Evolutionary conservation across 257 asterid species (phyloP), one percentile per base, ranked within the genome.

Genomic region (Lycium barbarum): DNA sequence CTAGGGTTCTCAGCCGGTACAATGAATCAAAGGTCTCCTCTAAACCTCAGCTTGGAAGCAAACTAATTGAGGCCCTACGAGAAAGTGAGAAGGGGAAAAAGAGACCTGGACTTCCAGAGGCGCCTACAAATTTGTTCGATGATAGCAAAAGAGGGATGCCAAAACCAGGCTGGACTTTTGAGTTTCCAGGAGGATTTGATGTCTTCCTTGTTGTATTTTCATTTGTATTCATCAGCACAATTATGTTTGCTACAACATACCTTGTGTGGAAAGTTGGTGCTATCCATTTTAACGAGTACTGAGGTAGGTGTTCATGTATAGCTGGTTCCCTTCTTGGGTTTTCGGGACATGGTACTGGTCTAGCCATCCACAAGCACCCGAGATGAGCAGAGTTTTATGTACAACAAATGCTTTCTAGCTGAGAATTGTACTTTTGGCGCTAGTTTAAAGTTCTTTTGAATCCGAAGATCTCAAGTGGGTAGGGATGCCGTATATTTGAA

Each of bases 211-310:
- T 96, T 38, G 86, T 83, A 57, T 85, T 94, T 82, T 96, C 99
- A 3, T 92, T 96, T 58, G 93, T 91, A 36, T 85, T 96, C 36
- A 96, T 94, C 88, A 96, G 98, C 91, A 67, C 98, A 0, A 84
- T 93, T 45, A 96, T 96, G 99, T 93, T 96, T 87, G 94, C 93
- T 26, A 96, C 99, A 2, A 94, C 99, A 0, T 94, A 81, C 85
- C 13, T 96, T 36, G 99, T 96, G 66, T 96, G 98, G 98, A 96
- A 96, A 88, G 91, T 91, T 9, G 99, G 98, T 79, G 99, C 95
- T 81, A 96, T 96, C 63, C 99, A 96, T 90, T 96, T 93, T 92
- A 94, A 94, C 79, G 99, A 96, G 85, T 72, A 86, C 72, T 94
- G 84, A 90, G 88, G 71, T 72, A 62, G 85, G 57, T 87, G 62